These are phyloP conservation scores for Daldinia vernicosa DNA, from an alignment of 495 filamentous ascomycete genomes.

Conservation along the genomic window DNA sequence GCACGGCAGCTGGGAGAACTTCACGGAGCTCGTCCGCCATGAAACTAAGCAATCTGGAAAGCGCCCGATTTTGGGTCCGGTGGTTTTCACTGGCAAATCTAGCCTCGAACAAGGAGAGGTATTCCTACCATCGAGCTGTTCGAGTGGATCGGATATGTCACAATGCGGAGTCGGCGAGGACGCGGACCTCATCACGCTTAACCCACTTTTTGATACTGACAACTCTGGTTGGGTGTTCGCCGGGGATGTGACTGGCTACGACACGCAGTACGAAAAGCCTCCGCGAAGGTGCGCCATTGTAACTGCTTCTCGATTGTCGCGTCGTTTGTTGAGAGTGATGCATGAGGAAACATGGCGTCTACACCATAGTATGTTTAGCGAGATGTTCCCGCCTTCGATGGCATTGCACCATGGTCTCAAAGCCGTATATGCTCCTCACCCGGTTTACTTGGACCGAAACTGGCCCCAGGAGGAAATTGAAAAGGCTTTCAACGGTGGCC, in stretches of 20 bases:
- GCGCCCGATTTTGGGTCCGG: slow-evolving; percentile 80
- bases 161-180: slow-evolving; percentile 89
- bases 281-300: slow-evolving; percentile 87
- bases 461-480: slow-evolving; percentile 79
- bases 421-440: slow-evolving; percentile 92
- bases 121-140: slow-evolving; percentile 63
- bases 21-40: slow-evolving; percentile 62
- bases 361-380: slow-evolving; percentile 87
- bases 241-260: slow-evolving; percentile 88
- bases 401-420: slow-evolving; percentile 95
- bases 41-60: slow-evolving; percentile 65
- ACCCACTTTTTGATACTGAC: slow-evolving; percentile 89
- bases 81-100: slow-evolving; percentile 64
- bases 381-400: slow-evolving; percentile 89
- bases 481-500: slow-evolving; percentile 82
- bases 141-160: slow-evolving; percentile 70
- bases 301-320: slow-evolving; percentile 80
- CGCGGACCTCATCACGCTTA: slow-evolving; percentile 93
- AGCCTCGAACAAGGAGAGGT: slow-evolving; percentile 68
- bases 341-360: slow-evolving; percentile 82
- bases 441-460: slow-evolving; percentile 83
- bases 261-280: slow-evolving; percentile 66
- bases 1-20: slow-evolving; percentile 90
- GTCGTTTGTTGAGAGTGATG: slow-evolving; percentile 84
- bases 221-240: slow-evolving; percentile 87